These are phyloP conservation scores for Paecilomyces fulvus DNA, from an alignment of 2,329 filamentous ascomycete genomes.

Conservation along the genomic window DNA sequence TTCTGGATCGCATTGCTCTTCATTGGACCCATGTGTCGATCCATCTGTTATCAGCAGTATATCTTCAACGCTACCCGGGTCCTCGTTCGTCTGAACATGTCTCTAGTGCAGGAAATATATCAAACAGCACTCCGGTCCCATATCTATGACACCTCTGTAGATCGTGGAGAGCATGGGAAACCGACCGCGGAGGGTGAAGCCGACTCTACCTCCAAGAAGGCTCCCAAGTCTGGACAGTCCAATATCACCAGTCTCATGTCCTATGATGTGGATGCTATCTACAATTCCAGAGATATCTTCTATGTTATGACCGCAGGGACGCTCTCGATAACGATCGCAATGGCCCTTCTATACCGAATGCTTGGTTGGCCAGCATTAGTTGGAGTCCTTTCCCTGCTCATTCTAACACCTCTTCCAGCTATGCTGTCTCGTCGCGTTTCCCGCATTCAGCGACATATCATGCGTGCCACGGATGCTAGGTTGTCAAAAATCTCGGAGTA, in stretches of 20 bases:
- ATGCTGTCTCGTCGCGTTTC: conserved; percentile 45
- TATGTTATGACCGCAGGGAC: conserved; percentile 40
- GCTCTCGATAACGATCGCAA: conserved; percentile 40
- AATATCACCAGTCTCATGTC: conserved; percentile 52
- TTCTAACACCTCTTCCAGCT: conserved; percentile 44
- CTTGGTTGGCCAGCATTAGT: conserved; percentile 50
- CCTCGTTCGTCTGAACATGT: conserved; percentile 48
- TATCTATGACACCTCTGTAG: conserved; percentile 41
- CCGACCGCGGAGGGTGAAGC: conserved; percentile 4
- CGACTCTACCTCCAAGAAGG: conserved; percentile 10
- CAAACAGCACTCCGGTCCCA: conserved; percentile 47
- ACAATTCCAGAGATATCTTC: conserved; percentile 44
- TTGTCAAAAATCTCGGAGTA: conserved; percentile 53
- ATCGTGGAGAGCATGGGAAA: background rate
- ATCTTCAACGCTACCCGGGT: conserved; percentile 51
- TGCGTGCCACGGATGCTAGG: conserved; percentile 48
- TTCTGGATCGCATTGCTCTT: conserved; percentile 50
- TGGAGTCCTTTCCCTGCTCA: conserved; percentile 41
- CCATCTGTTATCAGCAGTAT: conserved; percentile 49
- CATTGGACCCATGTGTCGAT: conserved; percentile 41
- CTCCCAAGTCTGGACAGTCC: conserved; percentile 36
- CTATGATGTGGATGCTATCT: conserved; percentile 50
- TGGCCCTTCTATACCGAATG: conserved; percentile 47
- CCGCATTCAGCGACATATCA: conserved; percentile 43
- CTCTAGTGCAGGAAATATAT: conserved; percentile 52